Conservation (phyloP, 2,329 filamentous ascomycete species). For the Fusarium phyllophilum region DNA sequence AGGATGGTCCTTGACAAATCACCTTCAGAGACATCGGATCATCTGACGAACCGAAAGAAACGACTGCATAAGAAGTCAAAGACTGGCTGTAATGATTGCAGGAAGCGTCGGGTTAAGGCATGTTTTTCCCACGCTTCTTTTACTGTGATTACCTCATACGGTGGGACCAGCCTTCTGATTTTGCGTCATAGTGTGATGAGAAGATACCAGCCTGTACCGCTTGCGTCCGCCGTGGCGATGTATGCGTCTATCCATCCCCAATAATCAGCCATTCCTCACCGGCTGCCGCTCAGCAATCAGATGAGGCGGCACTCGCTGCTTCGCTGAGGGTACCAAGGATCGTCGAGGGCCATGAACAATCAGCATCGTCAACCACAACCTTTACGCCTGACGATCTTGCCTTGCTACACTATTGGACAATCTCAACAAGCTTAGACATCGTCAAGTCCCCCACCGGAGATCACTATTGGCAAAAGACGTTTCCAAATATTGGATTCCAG, state of each 20-base stretch:
- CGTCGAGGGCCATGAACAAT: not conserved
- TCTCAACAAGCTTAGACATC: not conserved
- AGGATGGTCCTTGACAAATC: not conserved
- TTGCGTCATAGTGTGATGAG: not conserved
- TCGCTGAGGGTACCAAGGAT: not conserved
- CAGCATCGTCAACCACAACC: not conserved
- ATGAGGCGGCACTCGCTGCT: not conserved
- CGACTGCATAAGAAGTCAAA: constrained; percentile 1
- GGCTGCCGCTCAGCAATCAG: not conserved
- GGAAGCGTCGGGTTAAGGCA: not conserved
- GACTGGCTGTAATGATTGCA: not conserved
- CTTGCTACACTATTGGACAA: not conserved
- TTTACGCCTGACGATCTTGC: not conserved
- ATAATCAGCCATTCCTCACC: not conserved
- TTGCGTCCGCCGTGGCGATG: not conserved
- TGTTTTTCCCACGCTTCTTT: not conserved
- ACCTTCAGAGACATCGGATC: not conserved
- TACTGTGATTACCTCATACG: not conserved
- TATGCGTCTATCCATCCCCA: not conserved
- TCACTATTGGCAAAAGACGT: not conserved
- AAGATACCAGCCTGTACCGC: not conserved
- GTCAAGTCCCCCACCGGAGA: not conserved
- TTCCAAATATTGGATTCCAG: not conserved
- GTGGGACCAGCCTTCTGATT: not conserved
- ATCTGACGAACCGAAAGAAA: not conserved